These are phyloP conservation scores for Penicillium sp. DNA, from an alignment of 2,329 filamentous ascomycete species.

Conservation along the genomic window DNA sequence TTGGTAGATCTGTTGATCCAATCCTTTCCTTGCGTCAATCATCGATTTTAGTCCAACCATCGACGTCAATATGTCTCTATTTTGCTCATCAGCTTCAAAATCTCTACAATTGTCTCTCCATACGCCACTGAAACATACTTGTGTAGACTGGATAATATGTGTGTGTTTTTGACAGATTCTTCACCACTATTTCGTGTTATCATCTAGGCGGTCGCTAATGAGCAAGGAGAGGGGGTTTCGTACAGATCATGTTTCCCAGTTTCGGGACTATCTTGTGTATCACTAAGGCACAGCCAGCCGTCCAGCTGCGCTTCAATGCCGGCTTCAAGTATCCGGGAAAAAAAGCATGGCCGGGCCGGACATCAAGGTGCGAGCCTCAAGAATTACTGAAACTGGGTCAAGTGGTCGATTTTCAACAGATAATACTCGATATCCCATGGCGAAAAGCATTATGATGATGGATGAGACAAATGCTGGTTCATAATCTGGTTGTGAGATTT, in stretches of 20 bases:
- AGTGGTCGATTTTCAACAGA: conserved; percentile 23
- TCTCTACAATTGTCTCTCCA: not conserved
- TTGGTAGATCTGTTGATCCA: conserved; percentile 20
- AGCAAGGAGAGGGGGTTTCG: not conserved
- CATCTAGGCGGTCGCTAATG: not conserved
- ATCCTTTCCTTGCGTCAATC: conserved; percentile 16
- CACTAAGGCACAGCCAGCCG: conserved; percentile 24
- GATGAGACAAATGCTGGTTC: conserved; percentile 44
- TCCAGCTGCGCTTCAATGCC: conserved; percentile 24
- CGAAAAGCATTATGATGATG: conserved; percentile 41
- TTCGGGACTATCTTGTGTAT: conserved; percentile 11
- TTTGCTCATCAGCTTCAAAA: not conserved
- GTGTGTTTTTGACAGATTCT: not conserved
- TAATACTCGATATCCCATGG: conserved; percentile 32
- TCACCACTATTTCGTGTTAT: conserved; percentile 1
- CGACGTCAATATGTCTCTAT: conserved; percentile 27
- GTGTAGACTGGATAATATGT: conserved; percentile 18
- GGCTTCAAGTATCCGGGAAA: conserved; percentile 23
- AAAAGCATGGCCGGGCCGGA: conserved; percentile 33
- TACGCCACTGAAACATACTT: conserved; percentile 8
- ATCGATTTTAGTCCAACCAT: conserved; percentile 16
- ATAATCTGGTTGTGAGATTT: conserved; percentile 43
- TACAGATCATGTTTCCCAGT: conserved; percentile 3
- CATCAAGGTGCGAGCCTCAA: conserved; percentile 31
- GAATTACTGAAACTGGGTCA: conserved; percentile 27